These are phyloP conservation scores for Microdochium nivale DNA, from an alignment of 2,329 filamentous ascomycete genomes.

Conservation along the genomic window DNA sequence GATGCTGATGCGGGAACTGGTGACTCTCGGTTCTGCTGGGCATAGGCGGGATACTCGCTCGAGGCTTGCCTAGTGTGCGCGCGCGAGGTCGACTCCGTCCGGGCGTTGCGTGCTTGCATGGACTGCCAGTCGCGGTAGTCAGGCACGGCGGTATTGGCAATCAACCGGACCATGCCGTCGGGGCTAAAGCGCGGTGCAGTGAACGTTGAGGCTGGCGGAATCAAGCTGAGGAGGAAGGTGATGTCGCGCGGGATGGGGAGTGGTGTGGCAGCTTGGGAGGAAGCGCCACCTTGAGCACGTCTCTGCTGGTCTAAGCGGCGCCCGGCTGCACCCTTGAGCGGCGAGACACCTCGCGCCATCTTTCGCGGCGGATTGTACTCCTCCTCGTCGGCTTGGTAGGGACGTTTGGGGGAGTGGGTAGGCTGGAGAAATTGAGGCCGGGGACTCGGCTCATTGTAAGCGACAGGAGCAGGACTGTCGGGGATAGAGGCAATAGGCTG, in stretches of 20 bases:
- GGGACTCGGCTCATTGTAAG: conserved; percentile 29
- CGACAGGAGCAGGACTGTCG: conserved; percentile 32
- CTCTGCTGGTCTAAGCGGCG: conserved; percentile 75
- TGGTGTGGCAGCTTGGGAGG: conserved; percentile 27
- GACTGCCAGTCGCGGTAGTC: conserved; percentile 48
- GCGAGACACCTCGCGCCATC: conserved; percentile 80
- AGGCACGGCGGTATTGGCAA: conserved; percentile 61
- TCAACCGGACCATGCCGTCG: conserved; percentile 61
- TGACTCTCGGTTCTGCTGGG: conserved; percentile 16
- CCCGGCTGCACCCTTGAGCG: conserved; percentile 82
- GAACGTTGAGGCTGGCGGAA: conserved; percentile 67
- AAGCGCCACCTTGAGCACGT: conserved; percentile 40
- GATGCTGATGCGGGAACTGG: conserved; percentile 9
- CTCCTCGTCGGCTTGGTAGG: conserved; percentile 60
- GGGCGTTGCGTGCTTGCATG: conserved; percentile 16
- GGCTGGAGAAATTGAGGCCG: conserved; percentile 36
- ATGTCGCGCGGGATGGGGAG: conserved; percentile 66
- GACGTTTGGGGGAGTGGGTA: conserved; percentile 51
- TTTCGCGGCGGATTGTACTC: conserved; percentile 72
- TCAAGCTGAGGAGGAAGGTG: conserved; percentile 59
- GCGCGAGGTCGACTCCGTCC: conserved; percentile 18
- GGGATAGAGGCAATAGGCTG: conserved; percentile 31
- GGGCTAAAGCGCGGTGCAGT: conserved; percentile 62
- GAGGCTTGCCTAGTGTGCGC: conserved; percentile 31
- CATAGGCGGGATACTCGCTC: conserved; percentile 28